These are phyloP conservation scores for Voacanga thouarsii DNA, from an alignment of 257 asterid genomes.

Conservation along the genomic window DNA sequence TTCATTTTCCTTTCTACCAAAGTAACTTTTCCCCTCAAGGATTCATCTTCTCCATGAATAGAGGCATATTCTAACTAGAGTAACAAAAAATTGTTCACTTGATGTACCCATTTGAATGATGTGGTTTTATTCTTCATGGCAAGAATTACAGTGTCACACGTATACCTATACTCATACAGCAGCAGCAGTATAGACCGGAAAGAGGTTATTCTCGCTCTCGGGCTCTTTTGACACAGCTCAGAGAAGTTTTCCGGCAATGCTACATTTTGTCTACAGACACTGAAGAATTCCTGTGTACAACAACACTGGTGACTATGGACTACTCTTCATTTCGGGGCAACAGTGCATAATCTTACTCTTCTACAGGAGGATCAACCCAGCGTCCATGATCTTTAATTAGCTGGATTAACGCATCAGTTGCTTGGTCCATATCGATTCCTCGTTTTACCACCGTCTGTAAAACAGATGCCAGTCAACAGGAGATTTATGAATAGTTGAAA, in stretches of 20 bases:
- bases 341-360: constrained; percentile 35
- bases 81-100: not conserved
- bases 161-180: not conserved
- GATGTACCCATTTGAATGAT: not conserved
- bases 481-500: not conserved
- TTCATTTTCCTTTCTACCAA: not conserved
- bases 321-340: not conserved
- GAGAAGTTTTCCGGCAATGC: not conserved
- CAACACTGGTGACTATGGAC: not conserved
- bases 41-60: no score
- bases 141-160: not conserved
- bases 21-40: no score
- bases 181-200: not conserved
- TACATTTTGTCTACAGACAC: not conserved
- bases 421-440: constrained; percentile 68
- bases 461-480: not conserved
- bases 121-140: not conserved
- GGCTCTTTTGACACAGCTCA: not conserved
- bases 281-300: not conserved
- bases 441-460: constrained; percentile 69
- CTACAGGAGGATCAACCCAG: constrained; percentile 77
- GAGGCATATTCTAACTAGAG: not conserved
- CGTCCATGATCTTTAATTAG: constrained; percentile 78
- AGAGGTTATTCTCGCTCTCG: not conserved
- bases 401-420: constrained; percentile 82